Conservation (phyloP, 2,329 filamentous ascomycete species). For the Trichophyton schoenleinii region DNA sequence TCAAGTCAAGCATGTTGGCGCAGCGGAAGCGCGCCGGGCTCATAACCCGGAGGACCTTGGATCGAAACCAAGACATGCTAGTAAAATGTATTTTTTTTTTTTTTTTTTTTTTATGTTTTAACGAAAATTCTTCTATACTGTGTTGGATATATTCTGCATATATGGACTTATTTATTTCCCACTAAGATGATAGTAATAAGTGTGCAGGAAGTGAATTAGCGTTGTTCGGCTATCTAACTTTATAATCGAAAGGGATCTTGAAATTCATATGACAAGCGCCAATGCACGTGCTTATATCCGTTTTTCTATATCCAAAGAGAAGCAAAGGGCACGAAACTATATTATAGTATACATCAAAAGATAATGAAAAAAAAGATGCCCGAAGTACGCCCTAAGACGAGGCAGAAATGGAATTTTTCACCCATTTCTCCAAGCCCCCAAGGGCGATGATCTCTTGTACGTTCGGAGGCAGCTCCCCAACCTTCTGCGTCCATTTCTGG, state of each 20-base stretch:
- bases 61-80: conserved; percentile 16
- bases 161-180: neutral
- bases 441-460: conserved; percentile 73
- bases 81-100: conserved; percentile 7
- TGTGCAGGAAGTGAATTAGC: neutral
- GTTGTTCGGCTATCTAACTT: neutral
- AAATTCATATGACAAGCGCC: neutral
- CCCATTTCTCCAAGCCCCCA: conserved; percentile 72
- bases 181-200: neutral
- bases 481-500: conserved; percentile 61
- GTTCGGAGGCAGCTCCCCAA: conserved; percentile 71
- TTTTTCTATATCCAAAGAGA: neutral
- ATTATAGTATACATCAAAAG: neutral
- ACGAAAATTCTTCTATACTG: too few species aligned
- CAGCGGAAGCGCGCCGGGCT: conserved; percentile 29
- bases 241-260: neutral
- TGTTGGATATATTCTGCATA: neutral
- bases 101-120: neutral
- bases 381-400: neutral
- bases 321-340: too few species aligned
- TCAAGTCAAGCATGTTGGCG: conserved; percentile 18
- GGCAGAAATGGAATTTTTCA: conserved; percentile 51
- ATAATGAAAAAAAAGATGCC: neutral
- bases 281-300: neutral
- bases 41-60: conserved; percentile 28